phyloP scores from a whole-genome alignment of 495 filamentous ascomycete genomes.

The Delitschia confertaspora region DNA sequence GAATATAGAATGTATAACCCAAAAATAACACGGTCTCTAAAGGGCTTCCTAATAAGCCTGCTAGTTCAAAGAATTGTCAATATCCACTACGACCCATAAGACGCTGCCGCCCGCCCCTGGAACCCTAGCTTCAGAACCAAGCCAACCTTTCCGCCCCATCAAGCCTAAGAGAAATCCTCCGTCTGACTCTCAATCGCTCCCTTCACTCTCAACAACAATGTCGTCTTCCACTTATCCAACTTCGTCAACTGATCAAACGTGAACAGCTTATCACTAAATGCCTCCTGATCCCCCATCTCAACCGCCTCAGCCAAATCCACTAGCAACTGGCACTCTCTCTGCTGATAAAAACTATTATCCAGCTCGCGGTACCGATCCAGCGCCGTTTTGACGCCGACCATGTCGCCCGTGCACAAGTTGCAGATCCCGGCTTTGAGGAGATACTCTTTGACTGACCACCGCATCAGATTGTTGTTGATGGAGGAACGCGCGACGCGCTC shows the following conservation, averaged over 20 bases:
- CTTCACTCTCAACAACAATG: slow-evolving; percentile 73
- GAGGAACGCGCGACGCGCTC: slow-evolving; percentile 67
- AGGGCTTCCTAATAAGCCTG: no score
- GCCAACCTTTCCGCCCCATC: no score
- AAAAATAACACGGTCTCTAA: no score
- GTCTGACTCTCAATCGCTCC: slow-evolving; percentile 64
- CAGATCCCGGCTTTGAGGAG: slow-evolving; percentile 78
- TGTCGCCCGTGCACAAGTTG: slow-evolving; percentile 44
- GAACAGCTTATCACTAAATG: slow-evolving; percentile 75
- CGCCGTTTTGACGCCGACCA: slow-evolving; percentile 65
- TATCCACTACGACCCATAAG: no score
- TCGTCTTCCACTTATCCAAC: slow-evolving; percentile 93
- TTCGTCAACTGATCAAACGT: slow-evolving; percentile 82
- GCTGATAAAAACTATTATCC: slow-evolving; percentile 64
- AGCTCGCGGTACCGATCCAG: slow-evolving; percentile 73
- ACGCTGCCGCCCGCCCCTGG: no score
- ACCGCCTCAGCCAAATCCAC: slow-evolving; percentile 62
- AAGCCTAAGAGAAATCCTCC: slow-evolving; percentile 63
- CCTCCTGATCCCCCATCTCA: slow-evolving; percentile 63
- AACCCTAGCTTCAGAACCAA: no score
- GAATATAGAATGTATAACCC: no score
- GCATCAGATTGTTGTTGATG: slow-evolving; percentile 73
- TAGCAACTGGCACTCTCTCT: slow-evolving; percentile 71
- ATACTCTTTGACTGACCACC: slow-evolving; percentile 86
- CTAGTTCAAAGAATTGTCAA: no score